These are phyloP conservation scores for Colletotrichum chrysophilum DNA, from an alignment of 2,329 filamentous ascomycete genomes.

Conservation along the genomic window DNA sequence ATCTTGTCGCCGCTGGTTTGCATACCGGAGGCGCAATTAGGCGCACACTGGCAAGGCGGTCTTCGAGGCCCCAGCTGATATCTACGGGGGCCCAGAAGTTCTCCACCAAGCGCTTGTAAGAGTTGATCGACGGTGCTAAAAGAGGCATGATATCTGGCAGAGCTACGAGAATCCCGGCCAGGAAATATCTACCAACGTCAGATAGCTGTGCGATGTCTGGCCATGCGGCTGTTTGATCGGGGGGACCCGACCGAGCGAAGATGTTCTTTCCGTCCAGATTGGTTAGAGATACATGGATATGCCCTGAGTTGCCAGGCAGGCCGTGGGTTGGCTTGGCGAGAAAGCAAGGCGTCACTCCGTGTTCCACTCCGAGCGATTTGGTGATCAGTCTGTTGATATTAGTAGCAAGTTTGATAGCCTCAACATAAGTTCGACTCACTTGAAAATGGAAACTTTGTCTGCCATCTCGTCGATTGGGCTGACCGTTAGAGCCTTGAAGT, in stretches of 20 bases:
- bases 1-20: background rate
- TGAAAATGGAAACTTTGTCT: background rate
- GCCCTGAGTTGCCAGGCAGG: background rate
- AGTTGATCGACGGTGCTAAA: conserved; percentile 76
- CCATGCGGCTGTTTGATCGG: background rate
- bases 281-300: background rate
- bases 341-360: background rate
- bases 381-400: background rate
- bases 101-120: conserved; percentile 78
- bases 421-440: background rate
- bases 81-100: conserved; percentile 77
- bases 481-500: background rate
- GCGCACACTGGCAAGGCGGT: background rate
- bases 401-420: background rate
- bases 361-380: background rate
- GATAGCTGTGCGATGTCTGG: background rate
- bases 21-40: background rate
- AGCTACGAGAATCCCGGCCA: conserved; percentile 44
- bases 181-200: background rate
- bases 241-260: background rate
- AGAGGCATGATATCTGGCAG: conserved; percentile 79
- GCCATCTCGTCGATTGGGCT: background rate
- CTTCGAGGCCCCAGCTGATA: background rate
- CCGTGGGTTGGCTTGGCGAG: background rate
- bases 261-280: background rate